These are phyloP conservation scores for Circinella umbellata DNA, from an alignment of 371 early-diverging fungal species.

Conservation along the genomic window DNA sequence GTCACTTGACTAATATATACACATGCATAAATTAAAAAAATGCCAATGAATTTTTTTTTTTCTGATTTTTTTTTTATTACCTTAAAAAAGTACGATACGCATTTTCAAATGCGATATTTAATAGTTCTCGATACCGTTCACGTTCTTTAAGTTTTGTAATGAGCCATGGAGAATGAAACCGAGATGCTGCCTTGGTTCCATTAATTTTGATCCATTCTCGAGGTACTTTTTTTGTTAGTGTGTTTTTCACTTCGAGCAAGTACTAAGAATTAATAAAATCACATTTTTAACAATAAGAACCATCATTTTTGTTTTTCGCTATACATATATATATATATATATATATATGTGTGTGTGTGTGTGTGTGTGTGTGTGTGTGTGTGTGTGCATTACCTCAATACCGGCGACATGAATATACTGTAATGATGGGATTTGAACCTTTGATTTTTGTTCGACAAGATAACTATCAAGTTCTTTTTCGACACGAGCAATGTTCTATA, in stretches of 20 bases:
- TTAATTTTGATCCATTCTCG: slow-evolving; percentile 79
- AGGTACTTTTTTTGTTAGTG: slow-evolving; percentile 62
- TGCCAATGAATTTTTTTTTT: too few relatives aligned
- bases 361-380: too few relatives aligned
- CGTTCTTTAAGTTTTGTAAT: slow-evolving; percentile 68
- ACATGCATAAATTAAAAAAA: background rate
- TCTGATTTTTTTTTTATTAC: slow-evolving; percentile 16
- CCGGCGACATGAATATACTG: slow-evolving; percentile 64
- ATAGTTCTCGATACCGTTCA: slow-evolving; percentile 74
- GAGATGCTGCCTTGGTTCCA: slow-evolving; percentile 77
- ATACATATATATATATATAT: too few relatives aligned
- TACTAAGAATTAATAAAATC: slow-evolving; percentile 34
- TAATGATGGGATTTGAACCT: slow-evolving; percentile 44
- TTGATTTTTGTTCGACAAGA: slow-evolving; percentile 43
- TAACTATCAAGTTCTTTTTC: slow-evolving; percentile 57
- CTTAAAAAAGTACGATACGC: slow-evolving; percentile 63
- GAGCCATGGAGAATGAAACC: slow-evolving; percentile 83
- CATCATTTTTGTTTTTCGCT: too few relatives aligned
- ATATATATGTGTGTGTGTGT: too few relatives aligned
- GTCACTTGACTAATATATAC: slow-evolving; percentile 36
- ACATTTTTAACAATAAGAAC: too few relatives aligned
- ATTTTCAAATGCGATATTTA: slow-evolving; percentile 58
- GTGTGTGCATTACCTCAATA: slow-evolving; percentile 56
- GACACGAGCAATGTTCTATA: slow-evolving; percentile 50
- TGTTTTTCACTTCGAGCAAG: slow-evolving; percentile 69